Evolutionary conservation across 441 rosid genomes (phyloP).

Genomic region (Erodium texanum): DNA sequence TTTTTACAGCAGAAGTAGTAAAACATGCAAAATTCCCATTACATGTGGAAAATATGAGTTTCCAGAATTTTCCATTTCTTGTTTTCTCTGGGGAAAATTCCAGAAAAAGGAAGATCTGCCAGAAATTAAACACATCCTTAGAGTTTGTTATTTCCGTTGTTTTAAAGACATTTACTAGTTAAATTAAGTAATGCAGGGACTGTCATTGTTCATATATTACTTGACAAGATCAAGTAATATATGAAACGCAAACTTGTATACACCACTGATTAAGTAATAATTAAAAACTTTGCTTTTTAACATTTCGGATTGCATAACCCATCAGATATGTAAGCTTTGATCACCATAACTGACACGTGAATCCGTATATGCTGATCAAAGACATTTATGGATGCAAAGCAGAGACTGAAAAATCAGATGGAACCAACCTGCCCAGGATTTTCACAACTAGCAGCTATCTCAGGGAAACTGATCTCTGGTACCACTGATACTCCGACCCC

Average conservation of each 20-base stretch:
- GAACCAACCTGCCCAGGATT: conserved; percentile 64
- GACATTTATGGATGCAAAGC: not conserved
- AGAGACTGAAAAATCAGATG: not conserved
- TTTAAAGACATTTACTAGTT: not conserved
- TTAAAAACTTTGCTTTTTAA: not conserved
- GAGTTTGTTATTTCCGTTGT: not conserved
- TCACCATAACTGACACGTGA: not conserved
- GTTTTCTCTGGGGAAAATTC: not conserved
- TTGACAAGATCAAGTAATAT: not conserved
- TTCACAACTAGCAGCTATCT: conserved; percentile 41
- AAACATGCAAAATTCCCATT: not conserved
- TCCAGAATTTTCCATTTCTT: not conserved
- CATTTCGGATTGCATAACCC: not conserved
- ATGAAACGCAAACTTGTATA: not conserved
- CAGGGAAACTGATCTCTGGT: conserved; percentile 46
- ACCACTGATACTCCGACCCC: conserved; percentile 71
- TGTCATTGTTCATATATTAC: not conserved
- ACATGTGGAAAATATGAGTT: not conserved
- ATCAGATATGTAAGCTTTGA: not conserved
- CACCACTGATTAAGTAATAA: not conserved
- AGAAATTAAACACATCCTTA: not conserved
- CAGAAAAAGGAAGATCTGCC: not conserved
- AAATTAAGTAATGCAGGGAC: not conserved
- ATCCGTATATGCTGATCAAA: not conserved
- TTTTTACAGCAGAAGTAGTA: not conserved